Evolutionary conservation across 139 green algal genomes (phyloP).

Genomic region (Asterochloris sp.): DNA sequence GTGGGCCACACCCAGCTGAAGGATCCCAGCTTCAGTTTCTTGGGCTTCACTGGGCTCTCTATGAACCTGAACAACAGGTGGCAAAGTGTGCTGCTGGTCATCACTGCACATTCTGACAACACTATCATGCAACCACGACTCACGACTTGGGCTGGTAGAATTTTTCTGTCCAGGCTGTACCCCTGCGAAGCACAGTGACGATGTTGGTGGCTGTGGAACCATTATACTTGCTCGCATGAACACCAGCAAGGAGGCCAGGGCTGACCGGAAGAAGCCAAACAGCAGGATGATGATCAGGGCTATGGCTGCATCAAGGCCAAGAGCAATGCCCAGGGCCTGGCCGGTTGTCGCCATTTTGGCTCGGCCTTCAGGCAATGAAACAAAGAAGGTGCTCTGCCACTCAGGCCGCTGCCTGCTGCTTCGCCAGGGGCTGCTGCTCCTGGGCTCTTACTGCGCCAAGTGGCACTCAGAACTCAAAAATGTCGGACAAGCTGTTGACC

Average conservation of each 20-base stretch:
- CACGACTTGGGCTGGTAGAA: conserved; percentile 20
- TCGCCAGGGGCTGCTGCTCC: too few species aligned
- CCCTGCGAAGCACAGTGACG: not conserved
- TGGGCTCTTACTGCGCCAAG: too few species aligned
- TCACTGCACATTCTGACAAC: not conserved
- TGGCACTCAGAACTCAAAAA: too few species aligned
- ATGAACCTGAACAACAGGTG: not conserved
- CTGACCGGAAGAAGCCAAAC: conserved; percentile 13
- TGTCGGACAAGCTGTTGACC: too few species aligned
- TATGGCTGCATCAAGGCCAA: conserved; percentile 10
- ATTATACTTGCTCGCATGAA: too few species aligned
- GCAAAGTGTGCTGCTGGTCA: not conserved
- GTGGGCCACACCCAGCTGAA: conserved; percentile 28
- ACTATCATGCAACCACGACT: not conserved
- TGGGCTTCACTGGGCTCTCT: not conserved
- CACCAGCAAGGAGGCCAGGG: too few species aligned
- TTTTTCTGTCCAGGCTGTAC: conserved; percentile 15
- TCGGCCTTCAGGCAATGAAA: too few species aligned
- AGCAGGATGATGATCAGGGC: conserved; percentile 14
- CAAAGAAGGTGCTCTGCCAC: too few species aligned
- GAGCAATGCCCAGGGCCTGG: conserved; percentile 8
- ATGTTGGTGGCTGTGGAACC: too few species aligned
- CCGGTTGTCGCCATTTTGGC: not conserved
- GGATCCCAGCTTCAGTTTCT: not conserved
- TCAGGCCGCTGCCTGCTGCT: too few species aligned